A percentile compares a stretch with the other conserved stretches of the same genome.
These are phyloP conservation scores for Logfia minima DNA, from an alignment of 129 eudicot genomes.

Conservation along the genomic window DNA sequence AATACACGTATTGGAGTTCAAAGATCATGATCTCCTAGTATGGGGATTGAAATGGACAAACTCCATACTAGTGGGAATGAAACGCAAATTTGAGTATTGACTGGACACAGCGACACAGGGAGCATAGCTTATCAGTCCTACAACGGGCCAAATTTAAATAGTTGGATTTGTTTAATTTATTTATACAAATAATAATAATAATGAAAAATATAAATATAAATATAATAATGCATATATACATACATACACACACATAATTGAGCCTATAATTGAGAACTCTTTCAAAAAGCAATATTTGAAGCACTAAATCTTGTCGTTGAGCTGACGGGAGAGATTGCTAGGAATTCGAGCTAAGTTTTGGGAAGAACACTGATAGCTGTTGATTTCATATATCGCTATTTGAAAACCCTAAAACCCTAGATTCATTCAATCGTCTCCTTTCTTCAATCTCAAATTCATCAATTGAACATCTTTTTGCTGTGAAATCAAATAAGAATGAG, in stretches of 20 bases:
- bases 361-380: conserved; percentile 12
- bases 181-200: conserved; percentile 2
- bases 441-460: conserved; percentile 9
- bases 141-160: conserved; percentile 37
- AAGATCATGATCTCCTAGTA: too few species aligned
- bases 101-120: conserved; percentile 10
- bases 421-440: conserved; percentile 22
- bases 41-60: background rate
- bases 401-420: conserved; percentile 38
- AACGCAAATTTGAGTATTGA: conserved; percentile 4
- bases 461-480: background rate
- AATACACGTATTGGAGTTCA: too few species aligned
- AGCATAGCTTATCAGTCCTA: conserved; percentile 25
- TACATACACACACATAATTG: conserved; percentile 11
- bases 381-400: conserved; percentile 15
- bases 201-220: background rate
- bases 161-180: conserved; percentile 2
- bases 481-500: conserved; percentile 42
- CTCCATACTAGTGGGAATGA: background rate
- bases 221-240: conserved; percentile 22
- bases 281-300: conserved; percentile 21
- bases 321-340: conserved; percentile 18
- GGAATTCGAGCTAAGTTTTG: conserved; percentile 28
- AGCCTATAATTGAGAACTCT: conserved; percentile 16
- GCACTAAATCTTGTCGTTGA: conserved; percentile 36